phyloP scores from a whole-genome alignment of 345 rosid genomes.

The Draba incana region DNA sequence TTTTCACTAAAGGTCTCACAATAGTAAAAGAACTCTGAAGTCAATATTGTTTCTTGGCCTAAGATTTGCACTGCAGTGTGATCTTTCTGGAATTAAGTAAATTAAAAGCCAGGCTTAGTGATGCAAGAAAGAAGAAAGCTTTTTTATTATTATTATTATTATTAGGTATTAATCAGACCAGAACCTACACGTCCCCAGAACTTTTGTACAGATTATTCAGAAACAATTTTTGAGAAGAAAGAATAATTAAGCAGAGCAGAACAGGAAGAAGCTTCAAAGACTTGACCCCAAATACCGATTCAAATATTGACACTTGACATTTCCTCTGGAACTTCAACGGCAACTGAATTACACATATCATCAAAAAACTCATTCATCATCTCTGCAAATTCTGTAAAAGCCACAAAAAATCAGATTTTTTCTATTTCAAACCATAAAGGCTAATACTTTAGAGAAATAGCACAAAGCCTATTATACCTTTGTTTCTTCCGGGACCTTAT shows the following conservation, averaged over 20 bases:
- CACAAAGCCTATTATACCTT: conserved; percentile 40
- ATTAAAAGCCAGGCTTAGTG: background rate
- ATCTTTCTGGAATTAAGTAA: background rate
- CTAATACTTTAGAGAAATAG: background rate
- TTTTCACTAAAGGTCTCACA: too few relatives aligned
- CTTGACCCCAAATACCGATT: conserved; percentile 31
- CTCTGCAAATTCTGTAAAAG: conserved; percentile 23
- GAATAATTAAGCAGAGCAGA: conserved; percentile 31
- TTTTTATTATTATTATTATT: too few relatives aligned
- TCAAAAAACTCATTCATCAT: conserved; percentile 20
- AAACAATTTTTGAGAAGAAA: conserved; percentile 8
- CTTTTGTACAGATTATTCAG: conserved; percentile 30
- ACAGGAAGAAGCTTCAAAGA: conserved; percentile 30
- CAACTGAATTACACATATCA: conserved; percentile 26
- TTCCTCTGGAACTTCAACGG: conserved; percentile 10
- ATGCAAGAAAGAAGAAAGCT: conserved; percentile 3
- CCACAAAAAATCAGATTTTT: conserved; percentile 5
- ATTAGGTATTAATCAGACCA: conserved; percentile 27
- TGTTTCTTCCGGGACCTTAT: conserved; percentile 65
- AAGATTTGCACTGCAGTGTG: background rate
- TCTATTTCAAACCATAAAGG: background rate
- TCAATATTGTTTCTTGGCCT: too few relatives aligned
- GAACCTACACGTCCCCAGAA: conserved; percentile 30
- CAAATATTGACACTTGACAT: conserved; percentile 22
- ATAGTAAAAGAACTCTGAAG: too few relatives aligned